Conservation (phyloP, 257 asterid species). For the Fraxinus cuspidata region DNA sequence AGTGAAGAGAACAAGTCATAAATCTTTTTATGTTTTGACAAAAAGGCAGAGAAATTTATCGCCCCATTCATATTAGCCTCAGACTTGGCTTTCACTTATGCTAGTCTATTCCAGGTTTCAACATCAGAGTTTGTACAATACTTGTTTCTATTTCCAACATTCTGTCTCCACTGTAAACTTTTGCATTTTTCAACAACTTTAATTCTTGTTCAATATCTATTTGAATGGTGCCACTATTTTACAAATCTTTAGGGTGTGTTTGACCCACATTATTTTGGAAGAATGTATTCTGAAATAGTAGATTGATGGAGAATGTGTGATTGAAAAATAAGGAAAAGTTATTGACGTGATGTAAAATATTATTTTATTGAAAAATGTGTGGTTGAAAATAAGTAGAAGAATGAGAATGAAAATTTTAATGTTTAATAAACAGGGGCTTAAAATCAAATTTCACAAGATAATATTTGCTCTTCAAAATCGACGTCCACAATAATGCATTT, state of each 20-base stretch:
- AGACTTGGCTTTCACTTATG: constrained; percentile 43
- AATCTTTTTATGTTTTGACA: constrained; percentile 18
- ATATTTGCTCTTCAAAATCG: neutral
- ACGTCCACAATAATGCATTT: neutral
- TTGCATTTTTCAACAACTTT: constrained; percentile 10
- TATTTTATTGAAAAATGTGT: too few relatives aligned
- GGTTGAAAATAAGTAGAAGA: too few relatives aligned
- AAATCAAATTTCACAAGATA: neutral
- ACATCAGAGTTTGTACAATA: constrained; percentile 33
- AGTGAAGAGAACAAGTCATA: too few relatives aligned
- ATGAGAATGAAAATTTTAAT: too few relatives aligned
- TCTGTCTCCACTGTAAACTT: constrained; percentile 39
- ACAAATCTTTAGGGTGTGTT: too few relatives aligned
- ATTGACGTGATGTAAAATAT: too few relatives aligned
- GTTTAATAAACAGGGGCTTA: too few relatives aligned
- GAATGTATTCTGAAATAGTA: too few relatives aligned
- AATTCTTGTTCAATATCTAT: neutral
- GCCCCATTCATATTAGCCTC: constrained; percentile 27
- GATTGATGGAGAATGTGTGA: too few relatives aligned
- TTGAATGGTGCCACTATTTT: constrained; percentile 19
- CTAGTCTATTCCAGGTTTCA: constrained; percentile 43
- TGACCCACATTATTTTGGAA: too few relatives aligned
- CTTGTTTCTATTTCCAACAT: constrained; percentile 49
- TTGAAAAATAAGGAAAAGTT: too few relatives aligned
- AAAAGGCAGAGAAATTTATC: constrained; percentile 20